Base-by-base conservation (phyloP, 176 grass and related monocot species). In the Microstegium vimineum region DNA sequence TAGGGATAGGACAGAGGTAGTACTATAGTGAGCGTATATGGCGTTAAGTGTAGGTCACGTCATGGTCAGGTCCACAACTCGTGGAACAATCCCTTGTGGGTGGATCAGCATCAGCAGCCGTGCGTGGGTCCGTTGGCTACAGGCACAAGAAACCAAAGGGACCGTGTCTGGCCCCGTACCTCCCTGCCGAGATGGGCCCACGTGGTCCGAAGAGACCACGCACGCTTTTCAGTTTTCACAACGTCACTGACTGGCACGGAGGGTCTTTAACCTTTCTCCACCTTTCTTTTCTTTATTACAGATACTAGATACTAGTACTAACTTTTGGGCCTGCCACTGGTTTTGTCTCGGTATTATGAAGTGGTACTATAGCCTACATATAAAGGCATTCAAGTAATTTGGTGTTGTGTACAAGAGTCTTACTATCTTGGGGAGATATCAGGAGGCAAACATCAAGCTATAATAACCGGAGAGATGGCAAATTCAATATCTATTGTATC, bases 11-110 rank as follows among this genome's bases (percentile, higher is more conserved):
- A n/a, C n/a, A n/a, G n/a, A n/a, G n/a, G n/a, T n/a, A n/a, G n/a
- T n/a, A n/a, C n/a, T 3, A 40, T 7, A 26, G 52, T 9, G 37
- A 38, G 37, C 18, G 32, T 56, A 63, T 15, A 30, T 49, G 40
- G 63, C 38, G 28, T 52, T 62, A 73, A 11, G 12, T 40, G 79
- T 42, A 65, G 65, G 45, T 46, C 46, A 36, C 43, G 34, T 69
- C 69, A 71, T 13, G 73, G 40, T 5, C 65, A 69, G 81, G 76
- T 80, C 81, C 82, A 74, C 81, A 30, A 0, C 23, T 75, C 62
- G 6, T 76, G 87, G 70, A 77, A 32, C 88, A 86, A 67, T n/a
- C 73, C 73, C 43, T 90, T 82, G 88, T 90, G 82, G 87, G 71
- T 18, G 34, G 87, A 71, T 89, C 82, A 81, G 87, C 76, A 14